Evolutionary conservation across 2,329 filamentous ascomycete species (phyloP).

Genomic region (Zarea fungicola): DNA sequence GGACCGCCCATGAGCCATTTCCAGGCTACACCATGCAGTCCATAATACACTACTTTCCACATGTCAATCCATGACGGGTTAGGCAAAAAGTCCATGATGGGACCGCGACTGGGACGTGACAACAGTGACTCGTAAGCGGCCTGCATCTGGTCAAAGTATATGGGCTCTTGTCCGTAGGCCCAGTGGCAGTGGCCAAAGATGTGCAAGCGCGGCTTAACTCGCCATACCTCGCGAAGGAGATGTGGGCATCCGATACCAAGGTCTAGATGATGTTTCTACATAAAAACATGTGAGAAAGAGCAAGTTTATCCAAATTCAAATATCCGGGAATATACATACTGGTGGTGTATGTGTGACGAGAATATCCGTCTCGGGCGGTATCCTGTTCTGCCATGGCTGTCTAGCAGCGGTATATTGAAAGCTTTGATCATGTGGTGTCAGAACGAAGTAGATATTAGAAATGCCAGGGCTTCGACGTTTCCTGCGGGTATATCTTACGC

Average conservation of each 20-base stretch:
- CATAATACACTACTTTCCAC: slow-evolving; percentile 39
- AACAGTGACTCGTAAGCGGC: slow-evolving; percentile 63
- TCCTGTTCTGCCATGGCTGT: slow-evolving; percentile 66
- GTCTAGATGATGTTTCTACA: slow-evolving; percentile 61
- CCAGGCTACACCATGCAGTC: slow-evolving; percentile 45
- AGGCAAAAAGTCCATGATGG: slow-evolving; percentile 42
- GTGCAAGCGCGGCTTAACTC: slow-evolving; percentile 68
- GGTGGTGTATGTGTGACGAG: slow-evolving; percentile 79
- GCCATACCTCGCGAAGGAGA: slow-evolving; percentile 67
- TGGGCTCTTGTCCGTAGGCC: slow-evolving; percentile 62
- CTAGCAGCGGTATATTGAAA: slow-evolving; percentile 66
- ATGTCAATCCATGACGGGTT: slow-evolving; percentile 42
- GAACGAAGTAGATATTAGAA: no score
- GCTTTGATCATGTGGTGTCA: no score
- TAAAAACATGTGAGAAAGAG: not conserved
- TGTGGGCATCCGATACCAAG: slow-evolving; percentile 65
- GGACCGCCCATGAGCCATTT: slow-evolving; percentile 53
- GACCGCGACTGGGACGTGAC: slow-evolving; percentile 36
- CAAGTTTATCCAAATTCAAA: slow-evolving; percentile 6
- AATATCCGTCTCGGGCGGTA: slow-evolving; percentile 70
- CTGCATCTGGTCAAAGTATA: slow-evolving; percentile 73
- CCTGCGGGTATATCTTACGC: no score
- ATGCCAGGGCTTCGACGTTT: no score
- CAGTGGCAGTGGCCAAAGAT: slow-evolving; percentile 84
- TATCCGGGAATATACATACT: slow-evolving; percentile 35